Base-by-base conservation (phyloP, 2,329 filamentous ascomycete genomes). In the Alternaria brassicicola region DNA sequence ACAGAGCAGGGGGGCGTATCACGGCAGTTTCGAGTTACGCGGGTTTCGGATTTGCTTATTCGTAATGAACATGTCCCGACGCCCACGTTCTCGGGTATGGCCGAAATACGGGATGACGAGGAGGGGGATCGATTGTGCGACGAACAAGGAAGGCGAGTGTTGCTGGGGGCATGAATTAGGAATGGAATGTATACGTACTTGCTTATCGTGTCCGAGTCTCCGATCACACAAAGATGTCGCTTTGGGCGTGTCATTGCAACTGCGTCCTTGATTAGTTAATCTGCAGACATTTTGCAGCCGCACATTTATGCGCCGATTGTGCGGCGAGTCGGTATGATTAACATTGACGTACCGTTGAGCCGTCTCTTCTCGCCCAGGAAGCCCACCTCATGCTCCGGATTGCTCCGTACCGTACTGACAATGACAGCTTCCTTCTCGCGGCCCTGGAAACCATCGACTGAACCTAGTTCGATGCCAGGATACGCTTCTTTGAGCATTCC, bases 171-270 rank as follows among this genome's bases (percentile, higher is more conserved):
- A 52, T 55, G 17, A 17, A 59, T 26, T 52, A 28, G 52, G 57
- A 38, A 58, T 36, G 15, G 31, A 21, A 46, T 36, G 25, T 41
- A 25, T 15, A 54, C 91, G 85, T 82, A 96, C 91, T 86, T 88
- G 78, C 89, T 88, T 54, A 97, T 91, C 3, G 94, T 98, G 76
- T 97, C 95, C 58, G 92, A 95, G 77, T 99, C 95, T 42, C 94
- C 95, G 70, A 97, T 89, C 17, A 99, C 85, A 62, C 91, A 95
- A 41, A 99, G 83, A 73, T 95, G 94, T 67, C 95, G 86, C 80
- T 91, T 94, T 6, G 95, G 92, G 65, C 95, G 87, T 62, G 95
- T 99, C 93, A 99, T 98, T 52, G 95, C 94, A 68, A 98, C 93
- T 96, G 69, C 47, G 45, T 30, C 54, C 51, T 33, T 47, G 21